These are phyloP conservation scores for Immersiella caudata DNA, from an alignment of 495 filamentous ascomycete genomes.

Conservation along the genomic window DNA sequence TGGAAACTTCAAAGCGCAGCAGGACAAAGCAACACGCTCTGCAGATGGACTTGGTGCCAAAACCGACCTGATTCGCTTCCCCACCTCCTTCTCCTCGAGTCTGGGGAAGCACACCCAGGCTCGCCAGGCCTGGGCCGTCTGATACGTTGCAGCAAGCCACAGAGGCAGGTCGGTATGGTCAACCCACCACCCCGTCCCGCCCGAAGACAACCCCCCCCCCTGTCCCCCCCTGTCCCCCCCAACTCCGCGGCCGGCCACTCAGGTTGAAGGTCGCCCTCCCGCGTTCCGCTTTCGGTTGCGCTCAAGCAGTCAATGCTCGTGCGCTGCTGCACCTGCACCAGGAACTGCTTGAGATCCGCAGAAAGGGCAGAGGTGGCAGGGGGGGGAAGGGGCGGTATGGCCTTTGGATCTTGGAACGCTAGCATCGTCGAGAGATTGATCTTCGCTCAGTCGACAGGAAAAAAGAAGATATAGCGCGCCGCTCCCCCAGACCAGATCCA, in stretches of 20 bases:
- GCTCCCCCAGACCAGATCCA: not conserved
- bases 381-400: not conserved
- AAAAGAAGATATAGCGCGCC: not conserved
- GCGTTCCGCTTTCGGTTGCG: not conserved
- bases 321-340: not conserved
- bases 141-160: slow-evolving; percentile 11
- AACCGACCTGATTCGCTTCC: not conserved
- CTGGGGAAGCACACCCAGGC: not conserved
- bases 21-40: not conserved
- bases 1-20: slow-evolving; percentile 2
- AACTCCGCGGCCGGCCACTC: not conserved
- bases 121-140: not conserved
- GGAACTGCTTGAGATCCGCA: slow-evolving; percentile 7
- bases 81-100: not conserved
- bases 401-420: too few relatives aligned
- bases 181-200: not conserved
- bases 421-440: not conserved
- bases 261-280: not conserved
- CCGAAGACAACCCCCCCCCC: too few relatives aligned
- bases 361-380: not conserved
- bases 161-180: not conserved
- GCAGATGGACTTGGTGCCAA: not conserved
- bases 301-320: slow-evolving; percentile 10
- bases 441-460: not conserved
- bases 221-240: not conserved